Base-by-base conservation (phyloP, 179 eudicot genomes). In the Actinidia arguta region DNA sequence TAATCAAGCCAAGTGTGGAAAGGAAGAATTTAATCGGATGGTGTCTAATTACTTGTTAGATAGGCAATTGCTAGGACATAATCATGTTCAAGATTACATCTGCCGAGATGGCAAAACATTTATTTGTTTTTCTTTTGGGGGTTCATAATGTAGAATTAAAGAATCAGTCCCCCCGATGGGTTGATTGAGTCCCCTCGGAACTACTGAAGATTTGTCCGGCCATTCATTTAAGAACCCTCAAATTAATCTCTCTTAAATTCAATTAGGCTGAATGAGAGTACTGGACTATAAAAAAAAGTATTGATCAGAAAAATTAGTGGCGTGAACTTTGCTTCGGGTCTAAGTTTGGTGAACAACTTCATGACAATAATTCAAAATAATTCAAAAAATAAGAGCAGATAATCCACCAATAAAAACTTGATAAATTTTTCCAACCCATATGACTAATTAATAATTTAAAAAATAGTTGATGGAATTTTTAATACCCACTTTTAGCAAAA, bases 341-440 rank as follows among this genome's bases (percentile, higher is more conserved):
- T 42, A 69, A 69, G 73, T 44, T 44, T 69, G 73, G 44, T 69
- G 51, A 69, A 69, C 73, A 68, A 42, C 47, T 17, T 14, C 3
- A 63, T 61, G 24, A 17, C 5, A 25, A 64, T 27, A 64, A 64
- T n/a, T n/a, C n/a, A n/a, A n/a, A n/a, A n/a, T n/a, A n/a, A n/a
- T n/a, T n/a, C n/a, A n/a, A n/a, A n/a, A n/a, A n/a, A n/a, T n/a
- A n/a, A n/a, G n/a, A n/a, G n/a, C n/a, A n/a, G n/a, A n/a, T n/a
- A 64, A 12, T 42, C 69, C 69, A 13, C 72, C 72, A 67, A 67
- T 67, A 18, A 4, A n/a, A 4, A 9, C 17, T 67, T 67, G 47
- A 36, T 39, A 20, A 67, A 67, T 36, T 67, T 39, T 46, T 22
- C 46, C 47, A 6, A 7, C 18, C 72, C 48, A 67, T 67, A 22